A percentile compares a stretch with the other conserved stretches of the same genome.
Evolutionary conservation across 2,329 filamentous ascomycete genomes (phyloP).

Genomic region (Pseudopithomyces chartarum): DNA sequence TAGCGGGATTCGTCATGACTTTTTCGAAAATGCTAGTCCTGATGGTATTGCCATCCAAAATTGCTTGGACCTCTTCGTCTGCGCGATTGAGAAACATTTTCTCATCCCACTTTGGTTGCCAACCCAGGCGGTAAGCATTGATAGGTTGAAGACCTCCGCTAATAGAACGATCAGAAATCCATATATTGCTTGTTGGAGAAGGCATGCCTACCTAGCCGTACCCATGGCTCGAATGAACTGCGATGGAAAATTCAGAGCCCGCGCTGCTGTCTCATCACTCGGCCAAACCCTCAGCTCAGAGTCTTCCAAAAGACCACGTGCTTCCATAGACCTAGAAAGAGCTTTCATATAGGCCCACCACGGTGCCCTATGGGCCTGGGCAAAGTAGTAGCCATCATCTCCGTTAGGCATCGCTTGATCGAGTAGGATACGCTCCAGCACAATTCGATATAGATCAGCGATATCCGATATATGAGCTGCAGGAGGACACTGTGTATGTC

Average conservation of each 20-base stretch:
- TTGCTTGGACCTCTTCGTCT: slow-evolving; percentile 15
- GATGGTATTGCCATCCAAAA: slow-evolving; percentile 13
- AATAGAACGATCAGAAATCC: slow-evolving; percentile 2
- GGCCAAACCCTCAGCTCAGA: slow-evolving; percentile 11
- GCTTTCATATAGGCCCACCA: slow-evolving; percentile 11
- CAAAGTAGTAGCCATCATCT: slow-evolving; percentile 15
- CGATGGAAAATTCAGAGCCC: slow-evolving; percentile 9
- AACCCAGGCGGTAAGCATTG: slow-evolving; percentile 14
- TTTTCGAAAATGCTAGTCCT: slow-evolving; percentile 11
- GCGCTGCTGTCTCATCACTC: slow-evolving; percentile 14
- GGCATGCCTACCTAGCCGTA: slow-evolving; percentile 6
- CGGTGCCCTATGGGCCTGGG: slow-evolving; percentile 4
- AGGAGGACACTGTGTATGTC: slow-evolving; percentile 1
- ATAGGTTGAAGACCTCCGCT: slow-evolving; percentile 15
- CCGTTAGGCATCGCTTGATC: slow-evolving; percentile 9
- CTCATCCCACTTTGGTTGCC: slow-evolving; percentile 19
- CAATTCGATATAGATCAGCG: slow-evolving; percentile 7
- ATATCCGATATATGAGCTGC: slow-evolving; percentile 17
- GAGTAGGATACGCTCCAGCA: slow-evolving; percentile 8
- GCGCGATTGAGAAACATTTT: slow-evolving; percentile 12
- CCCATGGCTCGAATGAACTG: slow-evolving; percentile 12
- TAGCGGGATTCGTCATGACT: neutral
- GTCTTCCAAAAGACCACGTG: slow-evolving; percentile 14
- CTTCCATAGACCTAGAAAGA: slow-evolving; percentile 10
- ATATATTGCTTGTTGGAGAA: neutral